Evolutionary conservation across 2,329 filamentous ascomycete genomes (phyloP), one percentile per base, ranked within the genome.

Genomic region (Cercospora zeae-maydis): DNA sequence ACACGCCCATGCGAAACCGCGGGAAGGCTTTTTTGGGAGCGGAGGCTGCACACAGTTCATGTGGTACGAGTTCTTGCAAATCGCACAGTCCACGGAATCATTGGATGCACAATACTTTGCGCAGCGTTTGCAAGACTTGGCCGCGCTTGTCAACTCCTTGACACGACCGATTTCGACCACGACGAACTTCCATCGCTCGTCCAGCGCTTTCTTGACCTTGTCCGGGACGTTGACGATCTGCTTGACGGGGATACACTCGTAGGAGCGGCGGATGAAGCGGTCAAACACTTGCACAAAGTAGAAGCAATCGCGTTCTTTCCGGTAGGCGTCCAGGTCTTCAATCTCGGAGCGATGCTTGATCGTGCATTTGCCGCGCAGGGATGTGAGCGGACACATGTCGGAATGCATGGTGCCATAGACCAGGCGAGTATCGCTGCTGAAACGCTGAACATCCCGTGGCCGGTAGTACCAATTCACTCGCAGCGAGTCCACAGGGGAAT

Each of bases 341-440:
- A 98, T 93, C 75, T 98, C 92, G 67, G 88, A 90, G 70, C 91
- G 88, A 80, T 99, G 95, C 76, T 86, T 84, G 76, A 99, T 95
- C 68, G 88, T 86, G 78, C 93, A 98, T 80, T 96, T 96, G 69
- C 95, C 95, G 73, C 95, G 91, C 70, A 99, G 82, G 51, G 95
- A 92, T 56, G 92, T 92, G 72, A 99, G 83, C 62, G 95, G 95
- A 75, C 92, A 96, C 66, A 92, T 89, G 80, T 99, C 95, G 27
- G 95, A 98, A 78, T 99, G 95, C 95, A 99, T 99, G 31, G 95
- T 96, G 66, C 92, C 93, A 78, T 93, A 97, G 58, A 99, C 87
- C 72, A 93, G 83, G 66, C 95, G 90, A 63, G 91, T 93, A 81
- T 99, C 95, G 75, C 90, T 89, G 70, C 91, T 89, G 79, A 93